Evolutionary conservation across 768 basidiomycete species (phyloP).

Genomic region (Stropharia rugosoannulata): DNA sequence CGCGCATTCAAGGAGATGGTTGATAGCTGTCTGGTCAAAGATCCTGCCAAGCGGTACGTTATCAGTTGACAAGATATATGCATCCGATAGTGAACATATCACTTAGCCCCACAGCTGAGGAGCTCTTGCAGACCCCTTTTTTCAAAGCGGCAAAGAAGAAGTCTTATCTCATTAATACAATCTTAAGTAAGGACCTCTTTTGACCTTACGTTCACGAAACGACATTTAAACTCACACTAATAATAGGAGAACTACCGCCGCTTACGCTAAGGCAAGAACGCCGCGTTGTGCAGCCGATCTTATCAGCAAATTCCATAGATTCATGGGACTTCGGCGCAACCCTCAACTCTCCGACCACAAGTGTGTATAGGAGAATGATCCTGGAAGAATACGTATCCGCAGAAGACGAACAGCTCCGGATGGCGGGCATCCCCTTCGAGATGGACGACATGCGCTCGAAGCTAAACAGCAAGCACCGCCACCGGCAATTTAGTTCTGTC

Average conservation of each 20-base stretch:
- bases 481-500: neutral
- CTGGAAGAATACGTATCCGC: constrained; percentile 24
- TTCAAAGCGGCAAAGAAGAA: constrained; percentile 81
- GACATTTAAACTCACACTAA: neutral
- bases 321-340: constrained; percentile 80
- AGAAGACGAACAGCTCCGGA: constrained; percentile 21
- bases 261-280: constrained; percentile 74
- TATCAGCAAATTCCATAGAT: constrained; percentile 53
- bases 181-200: constrained; percentile 51
- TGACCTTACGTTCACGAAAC: neutral
- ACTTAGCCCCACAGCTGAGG: constrained; percentile 69
- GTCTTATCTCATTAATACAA: constrained; percentile 71
- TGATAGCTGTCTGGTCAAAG: constrained; percentile 80
- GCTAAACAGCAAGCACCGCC: neutral
- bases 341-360: constrained; percentile 34
- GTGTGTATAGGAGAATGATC: constrained; percentile 22
- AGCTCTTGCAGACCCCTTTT: constrained; percentile 76
- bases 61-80: neutral
- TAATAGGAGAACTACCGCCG: constrained; percentile 66
- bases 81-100: neutral
- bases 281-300: constrained; percentile 35
- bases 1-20: constrained; percentile 82
- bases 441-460: constrained; percentile 26
- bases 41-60: constrained; percentile 72
- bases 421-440: constrained; percentile 28